Conservation (phyloP, 2,329 filamentous ascomycete genomes). For the Teratosphaeria pseudoeucalypti region DNA sequence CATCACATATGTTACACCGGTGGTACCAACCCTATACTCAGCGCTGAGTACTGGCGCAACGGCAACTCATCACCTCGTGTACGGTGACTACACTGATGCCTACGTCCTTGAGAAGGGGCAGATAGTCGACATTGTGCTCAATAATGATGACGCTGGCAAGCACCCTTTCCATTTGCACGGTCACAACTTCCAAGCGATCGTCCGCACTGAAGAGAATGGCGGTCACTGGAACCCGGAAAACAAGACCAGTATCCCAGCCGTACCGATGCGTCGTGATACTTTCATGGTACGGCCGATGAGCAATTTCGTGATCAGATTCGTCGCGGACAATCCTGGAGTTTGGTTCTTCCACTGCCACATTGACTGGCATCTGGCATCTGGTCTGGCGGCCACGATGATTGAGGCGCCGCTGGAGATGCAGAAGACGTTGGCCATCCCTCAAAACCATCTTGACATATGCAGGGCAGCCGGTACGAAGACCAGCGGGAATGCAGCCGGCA, state of each 20-base stretch:
- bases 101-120: conserved; percentile 57
- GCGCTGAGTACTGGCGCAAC: conserved; percentile 52
- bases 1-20: conserved; percentile 62
- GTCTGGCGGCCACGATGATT: conserved; percentile 42
- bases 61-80: conserved; percentile 31
- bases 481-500: conserved; percentile 64
- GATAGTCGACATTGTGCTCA: conserved; percentile 65
- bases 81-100: conserved; percentile 44
- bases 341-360: conserved; percentile 44
- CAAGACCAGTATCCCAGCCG: conserved; percentile 26
- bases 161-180: conserved; percentile 72
- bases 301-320: conserved; percentile 46
- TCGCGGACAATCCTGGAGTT: conserved; percentile 42
- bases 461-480: conserved; percentile 40
- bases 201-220: conserved; percentile 24
- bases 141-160: conserved; percentile 61
- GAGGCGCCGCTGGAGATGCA: conserved; percentile 50
- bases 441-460: conserved; percentile 52
- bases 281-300: conserved; percentile 45
- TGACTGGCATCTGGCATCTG: conserved; percentile 42
- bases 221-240: conserved; percentile 26
- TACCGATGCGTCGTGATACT: conserved; percentile 43
- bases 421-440: conserved; percentile 48
- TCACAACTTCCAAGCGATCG: conserved; percentile 56
- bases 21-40: conserved; percentile 72